phyloP scores from a whole-genome alignment of 1,139 yeast species.

The Schwanniomyces etchellsii region DNA sequence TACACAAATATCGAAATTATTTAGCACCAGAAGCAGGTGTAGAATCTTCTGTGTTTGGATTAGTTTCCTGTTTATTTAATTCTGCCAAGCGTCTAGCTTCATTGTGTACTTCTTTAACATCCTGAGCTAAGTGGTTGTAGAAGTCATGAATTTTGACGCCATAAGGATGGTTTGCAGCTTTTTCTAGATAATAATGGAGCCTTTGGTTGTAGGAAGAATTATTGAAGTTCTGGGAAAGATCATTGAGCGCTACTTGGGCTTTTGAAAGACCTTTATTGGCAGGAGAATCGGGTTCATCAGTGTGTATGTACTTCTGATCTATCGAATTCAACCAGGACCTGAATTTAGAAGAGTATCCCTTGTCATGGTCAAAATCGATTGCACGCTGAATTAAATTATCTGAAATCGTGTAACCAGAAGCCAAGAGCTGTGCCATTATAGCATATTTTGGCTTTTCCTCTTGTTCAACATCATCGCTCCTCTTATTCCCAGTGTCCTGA shows the following conservation, averaged over 20 bases:
- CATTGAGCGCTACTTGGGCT: slow-evolving; percentile 9
- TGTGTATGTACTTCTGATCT: slow-evolving; percentile 57
- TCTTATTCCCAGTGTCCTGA: slow-evolving; percentile 23
- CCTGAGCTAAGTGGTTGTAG: slow-evolving; percentile 42
- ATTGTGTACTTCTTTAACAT: slow-evolving; percentile 59
- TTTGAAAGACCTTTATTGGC: slow-evolving; percentile 9
- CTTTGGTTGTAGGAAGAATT: slow-evolving; percentile 15
- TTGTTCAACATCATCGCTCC: slow-evolving; percentile 54
- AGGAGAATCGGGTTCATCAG: slow-evolving; percentile 37
- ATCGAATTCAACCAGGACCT: slow-evolving; percentile 47
- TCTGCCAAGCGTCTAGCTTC: slow-evolving; percentile 71
- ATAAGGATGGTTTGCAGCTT: slow-evolving; percentile 28
- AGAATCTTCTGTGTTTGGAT: slow-evolving; percentile 2
- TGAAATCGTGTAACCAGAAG: slow-evolving; percentile 64
- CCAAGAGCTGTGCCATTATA: slow-evolving; percentile 68
- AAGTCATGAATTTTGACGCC: slow-evolving; percentile 35
- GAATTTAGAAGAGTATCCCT: slow-evolving; percentile 57
- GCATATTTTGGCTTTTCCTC: slow-evolving; percentile 77
- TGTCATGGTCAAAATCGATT: slow-evolving; percentile 56
- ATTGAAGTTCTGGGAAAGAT: slow-evolving; percentile 5
- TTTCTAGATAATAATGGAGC: slow-evolving; percentile 30
- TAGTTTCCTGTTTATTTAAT: slow-evolving; percentile 39
- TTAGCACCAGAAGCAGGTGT: no score
- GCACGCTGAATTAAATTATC: slow-evolving; percentile 59
- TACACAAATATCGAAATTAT: no score